Evolutionary conservation across 768 basidiomycete genomes (phyloP).

Genomic region (Dentipellis fragilis): DNA sequence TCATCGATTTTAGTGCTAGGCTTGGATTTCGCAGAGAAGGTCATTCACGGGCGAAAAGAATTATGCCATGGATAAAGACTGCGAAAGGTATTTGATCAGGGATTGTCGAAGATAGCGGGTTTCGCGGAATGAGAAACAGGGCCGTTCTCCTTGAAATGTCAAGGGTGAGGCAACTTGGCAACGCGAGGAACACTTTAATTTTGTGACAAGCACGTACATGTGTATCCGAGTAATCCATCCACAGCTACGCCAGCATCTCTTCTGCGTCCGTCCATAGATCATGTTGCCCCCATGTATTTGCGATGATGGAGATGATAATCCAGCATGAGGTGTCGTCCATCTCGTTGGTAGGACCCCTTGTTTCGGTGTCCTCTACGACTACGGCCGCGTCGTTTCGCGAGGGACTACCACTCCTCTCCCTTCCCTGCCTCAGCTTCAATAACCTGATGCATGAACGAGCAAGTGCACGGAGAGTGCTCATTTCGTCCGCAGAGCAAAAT

Average conservation of each 20-base stretch:
- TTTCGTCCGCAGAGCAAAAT: constrained; percentile 63
- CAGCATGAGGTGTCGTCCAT: constrained; percentile 49
- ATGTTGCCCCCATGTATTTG: constrained; percentile 65
- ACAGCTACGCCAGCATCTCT: constrained; percentile 6
- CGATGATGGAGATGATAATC: constrained; percentile 59
- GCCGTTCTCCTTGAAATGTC: too few relatives aligned
- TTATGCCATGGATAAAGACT: too few relatives aligned
- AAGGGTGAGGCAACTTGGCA: too few relatives aligned
- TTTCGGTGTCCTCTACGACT: background rate
- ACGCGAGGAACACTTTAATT: too few relatives aligned
- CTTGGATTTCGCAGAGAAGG: too few relatives aligned
- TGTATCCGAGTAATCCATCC: too few relatives aligned
- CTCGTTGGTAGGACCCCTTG: background rate
- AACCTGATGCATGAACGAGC: constrained; percentile 53
- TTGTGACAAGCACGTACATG: too few relatives aligned
- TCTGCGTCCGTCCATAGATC: constrained; percentile 78
- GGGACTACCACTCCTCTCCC: background rate
- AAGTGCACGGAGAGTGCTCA: constrained; percentile 64
- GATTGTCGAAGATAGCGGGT: too few relatives aligned
- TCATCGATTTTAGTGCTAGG: too few relatives aligned
- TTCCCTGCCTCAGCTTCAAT: constrained; percentile 8
- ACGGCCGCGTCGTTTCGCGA: background rate
- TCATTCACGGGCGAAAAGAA: too few relatives aligned
- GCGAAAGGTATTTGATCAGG: too few relatives aligned
- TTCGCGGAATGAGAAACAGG: too few relatives aligned